phyloP scores from a whole-genome alignment of 495 filamentous ascomycete genomes.

The Podospora conica region DNA sequence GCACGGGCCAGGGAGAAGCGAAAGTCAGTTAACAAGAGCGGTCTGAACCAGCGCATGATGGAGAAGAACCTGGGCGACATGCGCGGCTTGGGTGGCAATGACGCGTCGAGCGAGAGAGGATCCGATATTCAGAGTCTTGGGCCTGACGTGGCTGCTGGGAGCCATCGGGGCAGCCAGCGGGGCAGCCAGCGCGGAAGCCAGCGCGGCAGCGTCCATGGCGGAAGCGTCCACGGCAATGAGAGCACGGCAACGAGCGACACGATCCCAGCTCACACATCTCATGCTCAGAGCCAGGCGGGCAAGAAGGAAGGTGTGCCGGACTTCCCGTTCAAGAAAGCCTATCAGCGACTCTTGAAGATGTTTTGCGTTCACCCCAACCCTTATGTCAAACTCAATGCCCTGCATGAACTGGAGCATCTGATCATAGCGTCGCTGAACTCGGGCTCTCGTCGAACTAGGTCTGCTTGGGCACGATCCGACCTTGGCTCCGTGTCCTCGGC shows the following conservation, averaged over 20 bases:
- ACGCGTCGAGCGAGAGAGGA: slow-evolving; percentile 25
- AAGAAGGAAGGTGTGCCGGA: slow-evolving; percentile 41
- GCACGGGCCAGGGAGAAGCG: slow-evolving; percentile 39
- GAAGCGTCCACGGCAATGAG: slow-evolving; percentile 32
- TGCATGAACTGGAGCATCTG: slow-evolving; percentile 75
- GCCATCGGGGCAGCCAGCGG: slow-evolving; percentile 19
- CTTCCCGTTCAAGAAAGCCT: slow-evolving; percentile 70
- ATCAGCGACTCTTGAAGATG: slow-evolving; percentile 70
- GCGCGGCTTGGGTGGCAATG: slow-evolving; percentile 34
- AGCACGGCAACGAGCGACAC: slow-evolving; percentile 40
- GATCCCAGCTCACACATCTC: slow-evolving; percentile 24
- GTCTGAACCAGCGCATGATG: slow-evolving; percentile 43
- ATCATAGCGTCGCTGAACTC: slow-evolving; percentile 70
- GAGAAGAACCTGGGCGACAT: slow-evolving; percentile 54
- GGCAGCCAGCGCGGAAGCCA: slow-evolving; percentile 24
- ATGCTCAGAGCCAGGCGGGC: slow-evolving; percentile 22
- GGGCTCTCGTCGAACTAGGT: slow-evolving; percentile 23
- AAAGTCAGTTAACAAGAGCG: slow-evolving; percentile 32
- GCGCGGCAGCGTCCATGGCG: slow-evolving; percentile 25
- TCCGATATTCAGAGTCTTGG: slow-evolving; percentile 27
- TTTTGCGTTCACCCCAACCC: slow-evolving; percentile 91
- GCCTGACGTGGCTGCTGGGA: slow-evolving; percentile 27
- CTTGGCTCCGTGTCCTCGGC: slow-evolving; percentile 28
- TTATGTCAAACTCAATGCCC: slow-evolving; percentile 73
- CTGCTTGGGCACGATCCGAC: slow-evolving; percentile 34